Base-by-base conservation (phyloP, 352 stramenopile genomes). In the Globisporangium mamillatum region DNA sequence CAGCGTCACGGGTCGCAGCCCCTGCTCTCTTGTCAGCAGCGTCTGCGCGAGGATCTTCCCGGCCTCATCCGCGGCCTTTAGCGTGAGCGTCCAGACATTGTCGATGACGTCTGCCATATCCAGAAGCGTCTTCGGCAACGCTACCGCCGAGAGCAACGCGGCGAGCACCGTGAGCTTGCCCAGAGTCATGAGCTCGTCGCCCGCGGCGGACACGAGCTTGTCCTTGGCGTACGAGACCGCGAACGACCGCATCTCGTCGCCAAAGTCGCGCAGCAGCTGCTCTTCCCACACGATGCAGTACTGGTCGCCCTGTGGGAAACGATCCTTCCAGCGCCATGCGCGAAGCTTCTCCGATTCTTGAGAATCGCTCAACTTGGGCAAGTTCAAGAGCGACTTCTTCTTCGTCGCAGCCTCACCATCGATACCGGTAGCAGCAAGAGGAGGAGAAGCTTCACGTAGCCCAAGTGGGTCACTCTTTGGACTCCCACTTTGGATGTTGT, bases 1-100 rank as follows among this genome's bases (percentile, higher is more conserved):
- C n/a, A 98, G 77, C 0, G 89, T 97, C 34, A 97, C 91, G 0
- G 93, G 93, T 29, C 89, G 86, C 4, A 95, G 65, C 18, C 84
- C 84, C 58, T 94, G 86, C 60, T 95, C 84, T n/a, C 83, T 77
- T 22, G 79, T 72, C 0, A 78, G 75, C 22, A 95, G 64, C 22
- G 79, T 77, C 53, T 82, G 76, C 0, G 89, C 90, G 16, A 97
- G 65, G 1, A 95, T 64, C 63, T 91, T 91, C 10, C 89, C 90
- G 10, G 79, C 92, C 25, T 76, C 75, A 66, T 94, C 84, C 0
- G 88, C 80, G 14, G 75, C 72, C 25, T 89, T 91, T 84, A 96
- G 94, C 9, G 81, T 79, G 2, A 96, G 68, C 32, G 81, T 81
- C 90, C 90, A 97, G 3, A 87, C 73, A 65, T 93, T 92, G 71